A percentile compares a stretch with the other conserved stretches of the same genome.
These are phyloP conservation scores for Aspergillus saccharolyticus DNA, from an alignment of 495 filamentous ascomycete species.

Conservation along the genomic window DNA sequence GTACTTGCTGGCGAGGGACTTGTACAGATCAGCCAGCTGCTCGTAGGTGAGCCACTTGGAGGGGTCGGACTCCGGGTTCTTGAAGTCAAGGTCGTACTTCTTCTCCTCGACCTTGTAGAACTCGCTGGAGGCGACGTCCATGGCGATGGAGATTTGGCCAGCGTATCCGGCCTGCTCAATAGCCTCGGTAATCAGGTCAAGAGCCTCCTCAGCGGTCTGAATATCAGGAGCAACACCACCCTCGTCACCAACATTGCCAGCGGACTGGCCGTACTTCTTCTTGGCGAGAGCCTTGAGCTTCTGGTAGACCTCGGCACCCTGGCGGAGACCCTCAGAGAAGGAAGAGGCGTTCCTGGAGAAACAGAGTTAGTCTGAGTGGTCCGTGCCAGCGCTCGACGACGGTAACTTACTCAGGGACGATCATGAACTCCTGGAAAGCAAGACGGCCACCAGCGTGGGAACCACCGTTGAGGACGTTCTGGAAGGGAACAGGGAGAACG, in stretches of 20 bases:
- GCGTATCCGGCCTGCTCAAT: slow-evolving; percentile 95
- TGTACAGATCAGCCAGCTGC: slow-evolving; percentile 92
- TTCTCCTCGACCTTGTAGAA: slow-evolving; percentile 97
- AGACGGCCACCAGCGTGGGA: slow-evolving; percentile 98
- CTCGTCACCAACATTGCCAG: slow-evolving; percentile 97
- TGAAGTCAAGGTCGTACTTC: slow-evolving; percentile 99
- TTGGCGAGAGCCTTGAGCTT: slow-evolving; percentile 95
- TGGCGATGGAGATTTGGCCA: slow-evolving; percentile 91
- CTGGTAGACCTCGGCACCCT: slow-evolving; percentile 96
- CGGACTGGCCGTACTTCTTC: slow-evolving; percentile 99
- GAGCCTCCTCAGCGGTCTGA: slow-evolving; percentile 91
- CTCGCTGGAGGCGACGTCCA: slow-evolving; percentile 98
- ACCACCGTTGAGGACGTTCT: slow-evolving; percentile 99
- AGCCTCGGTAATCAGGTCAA: slow-evolving; percentile 90
- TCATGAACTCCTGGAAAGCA: slow-evolving; percentile 99
- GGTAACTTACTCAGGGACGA: slow-evolving; percentile 75
- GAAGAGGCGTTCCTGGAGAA: slow-evolving; percentile 58
- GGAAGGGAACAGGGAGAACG: slow-evolving; percentile 97
- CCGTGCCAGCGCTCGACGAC: neutral
- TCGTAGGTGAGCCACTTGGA: slow-evolving; percentile 99
- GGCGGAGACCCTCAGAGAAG: slow-evolving; percentile 93
- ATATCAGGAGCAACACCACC: slow-evolving; percentile 99
- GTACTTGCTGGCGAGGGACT: slow-evolving; percentile 84
- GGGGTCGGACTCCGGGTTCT: slow-evolving; percentile 81
- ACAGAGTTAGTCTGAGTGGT: slow-evolving; percentile 14